Base-by-base conservation (phyloP, 2,329 filamentous ascomycete genomes). In the Simplicillium aogashimaense region DNA sequence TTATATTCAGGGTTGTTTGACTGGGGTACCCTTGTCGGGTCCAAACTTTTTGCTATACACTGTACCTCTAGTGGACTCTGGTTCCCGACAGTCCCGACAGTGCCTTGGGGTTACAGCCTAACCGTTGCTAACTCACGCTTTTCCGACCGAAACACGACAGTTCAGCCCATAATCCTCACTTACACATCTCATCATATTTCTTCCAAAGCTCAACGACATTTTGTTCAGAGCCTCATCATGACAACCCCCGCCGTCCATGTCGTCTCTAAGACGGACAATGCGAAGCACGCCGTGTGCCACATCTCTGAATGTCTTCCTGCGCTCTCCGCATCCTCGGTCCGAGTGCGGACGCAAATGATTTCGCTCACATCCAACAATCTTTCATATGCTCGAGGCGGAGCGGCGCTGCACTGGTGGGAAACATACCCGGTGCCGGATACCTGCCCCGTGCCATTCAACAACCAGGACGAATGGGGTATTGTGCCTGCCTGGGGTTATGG, bases 401-500 rank as follows among this genome's bases (percentile, higher is more conserved):
- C 47, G 5, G 17, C 53, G 3, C 42, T 56, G 4, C 32, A 47
- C 35, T 61, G 58, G 57, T 72, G 67, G 66, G 57, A 63, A 44
- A 50, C 62, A 7, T 70, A 68, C 48, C 67, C 63, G 0, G 55
- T 66, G 0, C 67, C 65, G 0, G 11, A 45, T 0, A 47, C 48
- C 14, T 56, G 58, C 1, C 57, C 56, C 5, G 46, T 53, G 1
- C 53, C 56, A 3, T 59, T 54, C 30, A 59, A 62, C 46, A 56
- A 70, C 47, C 28, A 38, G 4, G 35, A 50, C 3, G 47, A 50
- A n/a, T 71, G 66, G 55, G 67, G 66, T 4, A 65, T 68, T 43
- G 64, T 66, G 11, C 62, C 64, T 32, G 64, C 60, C n/a, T 72
- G 69, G 67, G 69, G 69, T 0, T 69, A 64, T 40, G 67, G 59